Base-by-base conservation (phyloP, 441 rosid genomes). In the Rhodomyrtus psidioides region DNA sequence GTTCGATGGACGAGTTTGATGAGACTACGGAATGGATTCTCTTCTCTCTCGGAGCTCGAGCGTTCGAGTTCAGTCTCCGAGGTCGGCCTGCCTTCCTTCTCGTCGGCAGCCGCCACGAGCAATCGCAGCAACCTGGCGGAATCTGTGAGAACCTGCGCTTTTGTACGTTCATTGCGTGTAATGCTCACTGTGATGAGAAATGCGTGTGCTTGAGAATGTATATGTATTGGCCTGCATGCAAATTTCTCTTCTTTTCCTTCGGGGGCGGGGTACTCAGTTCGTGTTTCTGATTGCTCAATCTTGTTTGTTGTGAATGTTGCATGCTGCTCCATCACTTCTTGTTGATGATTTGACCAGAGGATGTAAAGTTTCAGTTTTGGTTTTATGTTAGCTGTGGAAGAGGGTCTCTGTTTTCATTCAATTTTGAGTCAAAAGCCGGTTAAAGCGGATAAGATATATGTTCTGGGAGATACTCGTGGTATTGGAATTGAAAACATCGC, bases 31-130 rank as follows among this genome's bases (percentile, higher is more conserved):
- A 85, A 81, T 82, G 87, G 83, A 17, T 60, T 87, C 49, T 58
- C 86, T 82, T 27, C 85, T 12, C 24, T n/a, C 59, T 27, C 81
- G 84, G 85, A 82, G 27, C 49, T 84, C 57, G 46, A 27, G 82
- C 14, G 82, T 24, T 58, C 82, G 51, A 76, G 55, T 49, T 55
- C 53, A 2, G 58, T 54, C 9, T 55, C 26, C 53, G 88, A 83
- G 75, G 59, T 75, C 26, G 89, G 88, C 49, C 87, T 87, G 83
- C 57, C 84, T 83, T 44, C 86, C 13, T 87, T 88, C 85, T 87
- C 91, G 49, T 84, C 88, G 26, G 21, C 81, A 53, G 85, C 84
- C 16, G 15, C 85, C 12, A 23, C 42, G 55, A 65, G 75, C 81
- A 6, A 74, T 60, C 70, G 88, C 65, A n/a, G 53, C 70, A 34